These are phyloP conservation scores for Penicillium longicatenatum DNA, from an alignment of 495 filamentous ascomycete species.

Conservation along the genomic window DNA sequence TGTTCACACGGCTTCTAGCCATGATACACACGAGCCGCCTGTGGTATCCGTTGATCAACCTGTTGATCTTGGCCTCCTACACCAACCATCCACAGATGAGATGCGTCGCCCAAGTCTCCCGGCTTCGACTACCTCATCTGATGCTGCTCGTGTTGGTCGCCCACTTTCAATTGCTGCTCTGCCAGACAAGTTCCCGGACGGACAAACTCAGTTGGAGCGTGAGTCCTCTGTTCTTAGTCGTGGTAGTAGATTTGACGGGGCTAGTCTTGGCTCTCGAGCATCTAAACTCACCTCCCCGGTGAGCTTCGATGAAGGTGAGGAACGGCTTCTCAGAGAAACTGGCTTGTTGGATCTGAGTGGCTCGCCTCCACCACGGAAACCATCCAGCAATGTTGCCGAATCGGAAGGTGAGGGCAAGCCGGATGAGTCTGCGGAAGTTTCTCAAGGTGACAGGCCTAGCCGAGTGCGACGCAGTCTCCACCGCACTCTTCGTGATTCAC, in stretches of 20 bases:
- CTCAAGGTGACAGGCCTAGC: slow-evolving; percentile 46
- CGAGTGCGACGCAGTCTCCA: slow-evolving; percentile 87
- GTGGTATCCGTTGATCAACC: slow-evolving; percentile 6
- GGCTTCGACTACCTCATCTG: slow-evolving; percentile 35
- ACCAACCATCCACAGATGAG: slow-evolving; percentile 26
- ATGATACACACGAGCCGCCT: slow-evolving; percentile 19
- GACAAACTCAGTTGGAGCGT: slow-evolving; percentile 28
- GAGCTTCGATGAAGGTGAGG: slow-evolving; percentile 49
- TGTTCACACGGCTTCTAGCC: slow-evolving; percentile 21
- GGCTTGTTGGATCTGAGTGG: slow-evolving; percentile 48
- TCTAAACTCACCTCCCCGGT: slow-evolving; percentile 42
- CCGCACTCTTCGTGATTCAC: slow-evolving; percentile 84
- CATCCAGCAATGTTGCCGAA: slow-evolving; percentile 36
- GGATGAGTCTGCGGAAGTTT: slow-evolving; percentile 37
- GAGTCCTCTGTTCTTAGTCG: slow-evolving; percentile 45
- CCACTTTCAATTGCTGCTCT: slow-evolving; percentile 30
- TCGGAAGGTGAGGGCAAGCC: slow-evolving; percentile 38
- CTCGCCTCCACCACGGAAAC: slow-evolving; percentile 36
- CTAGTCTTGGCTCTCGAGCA: slow-evolving; percentile 38
- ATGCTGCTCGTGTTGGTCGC: slow-evolving; percentile 31
- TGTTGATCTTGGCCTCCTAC: slow-evolving; percentile 18
- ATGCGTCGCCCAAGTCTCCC: slow-evolving; percentile 42
- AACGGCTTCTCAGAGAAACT: slow-evolving; percentile 51
- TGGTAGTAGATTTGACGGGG: slow-evolving; percentile 39
- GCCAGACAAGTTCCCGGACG: slow-evolving; percentile 7